Conservation (phyloP, 2,329 filamentous ascomycete genomes). For the Drechslerella coelobrocha region DNA sequence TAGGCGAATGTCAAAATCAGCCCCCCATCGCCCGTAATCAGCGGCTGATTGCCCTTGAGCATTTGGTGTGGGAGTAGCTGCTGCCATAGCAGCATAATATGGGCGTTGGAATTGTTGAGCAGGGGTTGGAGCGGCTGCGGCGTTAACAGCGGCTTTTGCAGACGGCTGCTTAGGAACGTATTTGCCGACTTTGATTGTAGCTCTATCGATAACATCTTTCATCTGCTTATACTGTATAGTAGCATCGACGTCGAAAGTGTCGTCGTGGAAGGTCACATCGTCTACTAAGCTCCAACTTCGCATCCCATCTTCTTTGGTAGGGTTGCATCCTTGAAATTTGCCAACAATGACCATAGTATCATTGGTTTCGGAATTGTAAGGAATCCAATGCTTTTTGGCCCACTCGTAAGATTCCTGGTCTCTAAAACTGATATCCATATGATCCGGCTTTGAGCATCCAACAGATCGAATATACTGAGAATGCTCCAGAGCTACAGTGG, state of each 20-base stretch:
- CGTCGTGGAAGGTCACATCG: constrained; percentile 39
- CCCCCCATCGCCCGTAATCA: constrained; percentile 40
- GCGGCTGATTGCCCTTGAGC: constrained; percentile 3
- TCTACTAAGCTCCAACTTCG: constrained; percentile 48
- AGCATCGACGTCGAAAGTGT: constrained; percentile 34
- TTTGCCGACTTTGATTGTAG: constrained; percentile 31
- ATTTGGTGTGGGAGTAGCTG: constrained; percentile 13
- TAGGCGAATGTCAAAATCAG: constrained; percentile 32
- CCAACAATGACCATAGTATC: constrained; percentile 47
- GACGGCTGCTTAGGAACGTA: constrained; percentile 29
- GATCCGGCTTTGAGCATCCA: constrained; percentile 30
- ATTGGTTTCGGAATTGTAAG: constrained; percentile 30
- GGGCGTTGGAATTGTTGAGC: constrained; percentile 28
- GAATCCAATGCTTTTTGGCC: constrained; percentile 44
- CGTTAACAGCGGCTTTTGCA: neutral
- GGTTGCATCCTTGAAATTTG: constrained; percentile 39
- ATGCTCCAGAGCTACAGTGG: constrained; percentile 41
- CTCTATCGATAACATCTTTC: constrained; percentile 31
- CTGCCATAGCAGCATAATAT: constrained; percentile 24
- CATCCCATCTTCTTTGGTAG: constrained; percentile 29
- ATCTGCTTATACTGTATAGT: constrained; percentile 31
- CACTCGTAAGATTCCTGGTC: constrained; percentile 27
- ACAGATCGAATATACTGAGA: constrained; percentile 36
- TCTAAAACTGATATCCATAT: constrained; percentile 29
- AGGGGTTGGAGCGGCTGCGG: constrained; percentile 21